Percentiles rank a stretch among this genome's conserved stretches.
These are phyloP conservation scores for Luvunga scandens DNA, from an alignment of 345 rosid genomes.

Conservation along the genomic window DNA sequence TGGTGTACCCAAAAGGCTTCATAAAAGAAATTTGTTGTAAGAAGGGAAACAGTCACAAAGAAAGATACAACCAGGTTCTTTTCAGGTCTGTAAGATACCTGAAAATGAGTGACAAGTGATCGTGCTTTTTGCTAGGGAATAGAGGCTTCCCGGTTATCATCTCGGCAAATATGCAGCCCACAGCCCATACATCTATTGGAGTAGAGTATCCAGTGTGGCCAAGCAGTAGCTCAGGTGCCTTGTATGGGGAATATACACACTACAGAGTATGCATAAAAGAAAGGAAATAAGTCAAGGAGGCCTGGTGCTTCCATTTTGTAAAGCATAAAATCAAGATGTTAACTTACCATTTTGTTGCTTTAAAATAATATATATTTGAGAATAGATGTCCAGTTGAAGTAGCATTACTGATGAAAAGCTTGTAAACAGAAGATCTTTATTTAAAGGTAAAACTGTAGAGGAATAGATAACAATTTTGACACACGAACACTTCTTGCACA, in stretches of 20 bases:
- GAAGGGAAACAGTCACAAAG: neutral
- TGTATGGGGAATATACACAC: neutral
- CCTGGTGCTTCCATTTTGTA: neutral
- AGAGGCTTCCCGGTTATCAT: conserved; percentile 35
- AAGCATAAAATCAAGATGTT: neutral
- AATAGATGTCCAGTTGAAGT: neutral
- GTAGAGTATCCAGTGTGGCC: neutral
- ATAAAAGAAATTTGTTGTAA: neutral
- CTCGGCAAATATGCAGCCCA: conserved; percentile 55
- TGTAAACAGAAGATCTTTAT: neutral
- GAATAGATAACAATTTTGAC: neutral
- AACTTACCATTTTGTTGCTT: neutral
- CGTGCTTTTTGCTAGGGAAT: conserved; percentile 38
- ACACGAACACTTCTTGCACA: neutral
- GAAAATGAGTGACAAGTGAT: conserved; percentile 36
- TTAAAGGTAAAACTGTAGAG: neutral
- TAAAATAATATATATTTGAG: neutral
- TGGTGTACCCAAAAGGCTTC: conserved; percentile 7
- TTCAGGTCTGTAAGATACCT: conserved; percentile 25
- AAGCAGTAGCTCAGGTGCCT: conserved; percentile 1
- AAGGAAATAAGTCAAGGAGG: neutral
- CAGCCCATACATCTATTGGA: conserved; percentile 51
- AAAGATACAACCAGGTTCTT: neutral
- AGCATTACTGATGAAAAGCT: neutral
- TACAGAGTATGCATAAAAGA: neutral